These are phyloP conservation scores for Hortaea werneckii DNA, from an alignment of 2,329 filamentous ascomycete genomes.

Conservation along the genomic window DNA sequence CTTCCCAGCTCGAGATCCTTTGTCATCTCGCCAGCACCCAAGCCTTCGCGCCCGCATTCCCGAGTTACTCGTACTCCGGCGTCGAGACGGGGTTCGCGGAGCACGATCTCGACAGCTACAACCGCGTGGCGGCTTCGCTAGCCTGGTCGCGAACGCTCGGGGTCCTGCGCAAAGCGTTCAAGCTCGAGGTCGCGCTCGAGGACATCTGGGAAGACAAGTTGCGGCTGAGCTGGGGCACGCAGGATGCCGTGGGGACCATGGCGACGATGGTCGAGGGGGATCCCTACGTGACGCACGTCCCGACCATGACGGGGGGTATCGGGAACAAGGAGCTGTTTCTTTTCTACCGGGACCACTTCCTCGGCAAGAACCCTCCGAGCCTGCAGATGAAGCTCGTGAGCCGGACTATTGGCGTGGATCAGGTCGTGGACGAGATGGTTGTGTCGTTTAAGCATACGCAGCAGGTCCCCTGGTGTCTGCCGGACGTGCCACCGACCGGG, in stretches of 20 bases:
- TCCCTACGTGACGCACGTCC: constrained; percentile 28
- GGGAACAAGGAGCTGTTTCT: constrained; percentile 31
- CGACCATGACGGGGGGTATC: constrained; percentile 35
- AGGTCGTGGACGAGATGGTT: constrained; percentile 50
- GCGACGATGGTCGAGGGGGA: constrained; percentile 15
- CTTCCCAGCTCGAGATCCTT: constrained; percentile 27
- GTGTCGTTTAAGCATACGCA: constrained; percentile 47
- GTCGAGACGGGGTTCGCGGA: constrained; percentile 34
- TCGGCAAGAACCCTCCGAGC: constrained; percentile 43
- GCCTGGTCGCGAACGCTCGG: constrained; percentile 34
- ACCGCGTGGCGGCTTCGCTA: constrained; percentile 31
- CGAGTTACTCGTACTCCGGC: constrained; percentile 30
- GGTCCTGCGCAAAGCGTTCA: constrained; percentile 23
- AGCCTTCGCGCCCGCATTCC: constrained; percentile 28
- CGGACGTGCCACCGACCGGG: constrained; percentile 45
- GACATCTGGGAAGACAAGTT: constrained; percentile 28
- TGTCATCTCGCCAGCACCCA: constrained; percentile 33
- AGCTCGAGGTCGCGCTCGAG: constrained; percentile 23
- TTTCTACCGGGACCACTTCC: constrained; percentile 50
- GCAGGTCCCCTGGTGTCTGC: constrained; percentile 48
- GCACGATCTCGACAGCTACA: constrained; percentile 27
- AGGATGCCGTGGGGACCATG: constrained; percentile 22
- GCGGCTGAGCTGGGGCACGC: constrained; percentile 10
- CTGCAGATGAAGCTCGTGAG: constrained; percentile 45
- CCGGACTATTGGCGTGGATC: constrained; percentile 46